Base-by-base conservation (phyloP, 169 alveolate genomes). In the Plasmodium berghei region DNA sequence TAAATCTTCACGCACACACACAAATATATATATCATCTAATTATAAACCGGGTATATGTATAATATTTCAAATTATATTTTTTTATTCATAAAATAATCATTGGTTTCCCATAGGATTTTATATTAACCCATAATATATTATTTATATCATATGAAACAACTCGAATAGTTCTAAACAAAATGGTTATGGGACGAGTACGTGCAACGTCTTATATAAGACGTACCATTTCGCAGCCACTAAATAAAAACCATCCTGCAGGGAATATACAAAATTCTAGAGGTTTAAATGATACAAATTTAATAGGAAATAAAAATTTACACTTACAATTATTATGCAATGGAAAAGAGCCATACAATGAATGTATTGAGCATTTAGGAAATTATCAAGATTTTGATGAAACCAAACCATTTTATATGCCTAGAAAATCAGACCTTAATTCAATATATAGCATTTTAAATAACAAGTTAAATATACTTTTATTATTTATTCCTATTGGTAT, bases 131-230 rank as follows among this genome's bases (percentile, higher is more conserved):
- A 34, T 34, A 2, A 34, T 34, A 34, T 34, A 34, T 34, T 34
- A 34, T 34, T 34, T 34, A 34, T 5, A 34, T 8, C 42, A 34
- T 34, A 34, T 34, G 42, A 34, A 3, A 34, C 42, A 3, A 34
- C 42, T 3, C 42, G 42, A 34, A 34, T 4, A 34, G 42, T 4
- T 34, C 42, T 34, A 34, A 34, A 3, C 42, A 92, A 85, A 24
- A 92, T 92, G 95, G 95, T 92, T 55, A 90, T 92, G 92, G 94
- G 93, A 40, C 87, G 95, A 24, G 93, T 92, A 55, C 90, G 95
- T 49, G 95, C 95, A 45, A 88, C 95, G 74, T 92, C 95, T 55
- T 92, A 92, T 71, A 66, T 92, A 80, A 83, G 95, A 52, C 95
- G 95, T 69, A 88, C 95, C 8, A 83, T 92, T 58, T 92, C 95